Base-by-base conservation (phyloP, 2,329 filamentous ascomycete species). In the Neopestalotiopsis rosae region DNA sequence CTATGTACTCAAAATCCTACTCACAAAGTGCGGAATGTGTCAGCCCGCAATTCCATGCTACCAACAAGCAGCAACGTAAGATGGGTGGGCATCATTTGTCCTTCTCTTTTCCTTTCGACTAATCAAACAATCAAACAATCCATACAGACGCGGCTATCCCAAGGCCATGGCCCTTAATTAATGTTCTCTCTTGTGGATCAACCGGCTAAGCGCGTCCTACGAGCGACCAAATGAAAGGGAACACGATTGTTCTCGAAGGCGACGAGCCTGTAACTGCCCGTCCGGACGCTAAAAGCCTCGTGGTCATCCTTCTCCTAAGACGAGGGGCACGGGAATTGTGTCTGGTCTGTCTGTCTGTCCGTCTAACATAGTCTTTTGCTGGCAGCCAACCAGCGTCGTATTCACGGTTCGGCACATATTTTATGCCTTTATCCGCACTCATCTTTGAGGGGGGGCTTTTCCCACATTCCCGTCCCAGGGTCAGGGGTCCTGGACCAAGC, bases 391-490 rank as follows among this genome's bases (percentile, higher is more conserved):
- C n/a, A 52, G 45, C 45, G 49, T 70, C 68, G 69, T 71, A 69
- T 69, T 66, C 61, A 68, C 72, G 73, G 75, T 68, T 69, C 70
- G 73, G 69, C 72, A 72, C 74, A 76, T 75, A 70, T 67, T 70
- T 67, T 67, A 74, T 76, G 74, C 72, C 68, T 67, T 71, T 67
- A 70, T 67, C 73, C 73, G 73, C 64, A 56, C 62, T 70, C 69
- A 61, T 69, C 68, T 66, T 74, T 68, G 57, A 69, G 69, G 71
- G 69, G 68, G 65, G 57, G 69, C n/a, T 40, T 66, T 71, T 74
- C 73, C 75, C 73, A 76, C 70, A 69, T 75, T 71, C 71, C 72
- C 73, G 74, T 38, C 69, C 74, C 45, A 69, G 63, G 67, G 69
- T 32, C 49, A 58, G 32, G 63, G 49, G 42, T 57, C 20, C 24